Evolutionary conservation across 1,139 yeast species (phyloP), one percentile per base, ranked within the genome.

Genomic region (Nadsonia starkeyi-henricii): DNA sequence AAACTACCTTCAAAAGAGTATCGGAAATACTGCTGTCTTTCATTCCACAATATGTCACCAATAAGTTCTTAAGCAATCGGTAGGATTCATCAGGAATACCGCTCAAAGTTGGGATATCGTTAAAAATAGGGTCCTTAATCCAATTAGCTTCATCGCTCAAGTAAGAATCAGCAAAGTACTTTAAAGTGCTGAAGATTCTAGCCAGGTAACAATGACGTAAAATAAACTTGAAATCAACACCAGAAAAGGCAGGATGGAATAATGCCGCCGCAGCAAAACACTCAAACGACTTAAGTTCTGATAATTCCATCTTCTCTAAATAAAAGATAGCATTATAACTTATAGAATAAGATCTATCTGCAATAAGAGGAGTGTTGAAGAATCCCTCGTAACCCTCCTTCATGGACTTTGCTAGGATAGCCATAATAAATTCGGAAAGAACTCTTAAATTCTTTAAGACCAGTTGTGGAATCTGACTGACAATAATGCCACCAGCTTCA

Each of bases 401-500:
- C 39, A 33, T 33, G 39, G 39, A 33, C 39, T 12, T 33, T 3
- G 39, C 39, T 33, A 33, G 39, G 12, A 33, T 33, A 33, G 39
- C 41, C 39, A 33, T 15, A n/a, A 33, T 33, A 42, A 57, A 55
- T 47, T 64, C 65, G 20, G 66, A 58, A 47, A 77, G 66, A 0
- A 77, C 73, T 51, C 94, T 67, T 55, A 85, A 63, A 21, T 77
- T 71, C 3, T 80, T 74, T 48, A 83, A 60, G 0, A 75, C 60
- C 51, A 81, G 82, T 52, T 77, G 73, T 0, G 86, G 74, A 2
- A 85, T 58, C 54, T 82, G 86, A 45, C 70, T 69, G 2, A 79
- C 64, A 0, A 84, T 61, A 19, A 79, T 57, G 0, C 70, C 68
- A 1, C 64, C 62, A 43, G 60, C 53, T 45, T 65, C 64, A 15